Conservation (phyloP, 2,329 filamentous ascomycete species). For the Domatiomyces catenatus region DNA sequence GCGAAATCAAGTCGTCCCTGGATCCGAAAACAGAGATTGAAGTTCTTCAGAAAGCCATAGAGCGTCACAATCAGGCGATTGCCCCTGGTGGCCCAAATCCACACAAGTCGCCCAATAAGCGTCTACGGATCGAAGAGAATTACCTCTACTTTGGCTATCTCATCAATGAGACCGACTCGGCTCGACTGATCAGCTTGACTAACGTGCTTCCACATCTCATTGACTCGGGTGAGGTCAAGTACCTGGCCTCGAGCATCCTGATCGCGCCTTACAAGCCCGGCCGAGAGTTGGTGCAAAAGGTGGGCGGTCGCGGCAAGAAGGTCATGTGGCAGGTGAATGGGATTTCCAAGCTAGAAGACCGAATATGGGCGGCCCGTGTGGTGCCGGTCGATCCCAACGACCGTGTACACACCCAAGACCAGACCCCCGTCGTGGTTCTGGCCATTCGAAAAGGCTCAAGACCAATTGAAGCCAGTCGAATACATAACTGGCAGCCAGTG, state of each 20-base stretch:
- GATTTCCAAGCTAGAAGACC: conserved; percentile 58
- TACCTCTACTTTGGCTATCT: conserved; percentile 90
- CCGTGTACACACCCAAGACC: conserved; percentile 60
- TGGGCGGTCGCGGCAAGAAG: conserved; percentile 73
- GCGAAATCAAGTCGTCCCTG: conserved; percentile 56
- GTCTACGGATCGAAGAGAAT: conserved; percentile 64
- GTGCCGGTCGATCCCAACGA: conserved; percentile 52
- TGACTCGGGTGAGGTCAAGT: conserved; percentile 55
- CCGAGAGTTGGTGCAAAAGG: conserved; percentile 57
- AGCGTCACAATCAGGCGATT: conserved; percentile 54
- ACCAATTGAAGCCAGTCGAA: conserved; percentile 65
- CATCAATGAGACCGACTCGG: conserved; percentile 55
- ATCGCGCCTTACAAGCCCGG: conserved; percentile 69
- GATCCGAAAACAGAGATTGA: conserved; percentile 66
- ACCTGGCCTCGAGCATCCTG: conserved; percentile 77
- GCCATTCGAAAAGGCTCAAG: conserved; percentile 61
- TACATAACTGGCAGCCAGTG: conserved; percentile 70
- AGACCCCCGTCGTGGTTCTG: conserved; percentile 64
- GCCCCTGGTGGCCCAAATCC: conserved; percentile 19
- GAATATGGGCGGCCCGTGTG: conserved; percentile 73
- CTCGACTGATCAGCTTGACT: conserved; percentile 51
- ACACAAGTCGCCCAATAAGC: conserved; percentile 29
- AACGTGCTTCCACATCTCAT: conserved; percentile 45
- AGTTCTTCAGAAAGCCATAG: conserved; percentile 78
- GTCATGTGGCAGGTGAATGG: conserved; percentile 72